Conservation (phyloP, 768 basidiomycete genomes). For the Suillus decipiens region DNA sequence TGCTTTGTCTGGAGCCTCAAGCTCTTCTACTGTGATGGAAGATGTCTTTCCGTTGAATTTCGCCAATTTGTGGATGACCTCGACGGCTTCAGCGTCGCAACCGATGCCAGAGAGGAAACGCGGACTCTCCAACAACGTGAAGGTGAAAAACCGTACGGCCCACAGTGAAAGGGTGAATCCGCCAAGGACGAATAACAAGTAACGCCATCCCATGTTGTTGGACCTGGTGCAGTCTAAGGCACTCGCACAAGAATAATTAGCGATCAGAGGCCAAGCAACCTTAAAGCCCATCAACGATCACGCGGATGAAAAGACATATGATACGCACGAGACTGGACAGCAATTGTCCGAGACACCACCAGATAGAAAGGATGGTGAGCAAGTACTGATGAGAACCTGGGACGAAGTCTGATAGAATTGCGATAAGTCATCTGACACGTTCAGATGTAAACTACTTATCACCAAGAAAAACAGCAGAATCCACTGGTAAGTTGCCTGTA, state of each 20-base stretch:
- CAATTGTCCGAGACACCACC: conserved; percentile 61
- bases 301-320: neutral
- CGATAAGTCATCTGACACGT: conserved; percentile 2
- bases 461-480: conserved; percentile 54
- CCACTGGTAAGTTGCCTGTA: conserved; percentile 56
- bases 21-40: conserved; percentile 45
- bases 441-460: neutral
- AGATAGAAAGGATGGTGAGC: conserved; percentile 56
- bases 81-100: conserved; percentile 51
- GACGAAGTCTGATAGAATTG: conserved; percentile 43
- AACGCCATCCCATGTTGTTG: conserved; percentile 67
- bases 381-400: conserved; percentile 59
- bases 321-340: conserved; percentile 45
- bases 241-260: conserved; percentile 51
- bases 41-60: conserved; percentile 47
- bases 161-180: conserved; percentile 55
- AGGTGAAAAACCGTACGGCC: conserved; percentile 51
- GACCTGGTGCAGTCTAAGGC: conserved; percentile 38
- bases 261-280: conserved; percentile 63
- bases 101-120: conserved; percentile 59
- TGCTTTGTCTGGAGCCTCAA: conserved; percentile 35
- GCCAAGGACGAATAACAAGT: conserved; percentile 55
- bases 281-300: conserved; percentile 17
- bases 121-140: conserved; percentile 57
- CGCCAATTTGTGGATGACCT: conserved; percentile 50